phyloP scores from a whole-genome alignment of 176 grass and related monocot species.

The Eremochloa ophiuroides region DNA sequence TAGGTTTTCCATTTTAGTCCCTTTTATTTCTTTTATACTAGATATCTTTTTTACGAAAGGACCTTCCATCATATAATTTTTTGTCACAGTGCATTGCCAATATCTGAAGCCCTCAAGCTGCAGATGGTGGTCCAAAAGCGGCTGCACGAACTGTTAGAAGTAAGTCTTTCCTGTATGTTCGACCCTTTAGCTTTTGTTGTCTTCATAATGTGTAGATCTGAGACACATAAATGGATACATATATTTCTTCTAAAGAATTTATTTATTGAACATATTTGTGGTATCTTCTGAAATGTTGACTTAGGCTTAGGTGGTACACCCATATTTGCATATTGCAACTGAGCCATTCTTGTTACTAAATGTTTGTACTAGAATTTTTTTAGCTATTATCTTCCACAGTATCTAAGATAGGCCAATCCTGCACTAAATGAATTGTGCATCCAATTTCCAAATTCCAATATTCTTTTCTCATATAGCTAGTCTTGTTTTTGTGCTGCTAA shows the following conservation, averaged over 20 bases:
- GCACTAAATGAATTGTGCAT: not conserved
- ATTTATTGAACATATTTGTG: not conserved
- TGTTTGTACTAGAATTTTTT: not conserved
- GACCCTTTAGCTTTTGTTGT: not conserved
- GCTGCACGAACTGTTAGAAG: slow-evolving; percentile 92
- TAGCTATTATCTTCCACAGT: not conserved
- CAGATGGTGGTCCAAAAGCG: slow-evolving; percentile 98
- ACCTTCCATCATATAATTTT: slow-evolving; percentile 22
- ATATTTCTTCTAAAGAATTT: not conserved
- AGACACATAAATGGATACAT: not conserved
- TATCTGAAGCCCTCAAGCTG: slow-evolving; percentile 87
- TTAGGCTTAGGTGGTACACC: not conserved
- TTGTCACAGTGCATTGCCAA: slow-evolving; percentile 67
- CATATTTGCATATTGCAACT: not conserved
- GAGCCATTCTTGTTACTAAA: not conserved
- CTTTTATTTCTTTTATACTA: not conserved
- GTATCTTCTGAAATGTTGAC: not conserved
- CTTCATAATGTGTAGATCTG: not conserved
- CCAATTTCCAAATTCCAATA: too few relatives aligned
- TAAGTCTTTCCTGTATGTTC: slow-evolving; percentile 31
- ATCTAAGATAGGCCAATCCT: not conserved
- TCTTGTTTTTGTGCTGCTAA: not conserved
- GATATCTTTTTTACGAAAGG: not conserved
- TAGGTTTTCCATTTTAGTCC: not conserved
- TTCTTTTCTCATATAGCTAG: not conserved